Conservation (phyloP, 768 basidiomycete species). For the Trametes sanguinea region DNA sequence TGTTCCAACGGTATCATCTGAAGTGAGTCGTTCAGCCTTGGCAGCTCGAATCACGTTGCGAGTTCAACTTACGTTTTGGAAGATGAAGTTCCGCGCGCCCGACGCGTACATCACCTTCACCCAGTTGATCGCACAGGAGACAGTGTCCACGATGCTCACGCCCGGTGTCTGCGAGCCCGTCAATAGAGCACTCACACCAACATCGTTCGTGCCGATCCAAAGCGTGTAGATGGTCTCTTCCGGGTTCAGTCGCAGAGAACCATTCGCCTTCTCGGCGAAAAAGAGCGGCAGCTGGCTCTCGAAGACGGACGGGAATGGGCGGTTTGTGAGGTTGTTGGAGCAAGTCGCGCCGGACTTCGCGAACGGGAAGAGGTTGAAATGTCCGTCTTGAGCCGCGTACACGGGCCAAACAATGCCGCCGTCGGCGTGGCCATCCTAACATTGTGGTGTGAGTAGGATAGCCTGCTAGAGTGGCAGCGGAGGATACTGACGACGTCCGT, state of each 20-base stretch:
- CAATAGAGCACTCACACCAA: slow-evolving; percentile 55
- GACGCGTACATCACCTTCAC: slow-evolving; percentile 54
- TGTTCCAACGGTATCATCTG: slow-evolving; percentile 40
- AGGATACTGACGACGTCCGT: slow-evolving; percentile 47
- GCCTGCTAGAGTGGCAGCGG: slow-evolving; percentile 49
- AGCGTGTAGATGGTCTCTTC: slow-evolving; percentile 60
- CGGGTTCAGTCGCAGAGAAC: slow-evolving; percentile 41
- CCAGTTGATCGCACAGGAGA: slow-evolving; percentile 60
- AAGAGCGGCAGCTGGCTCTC: slow-evolving; percentile 59
- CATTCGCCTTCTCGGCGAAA: slow-evolving; percentile 45
- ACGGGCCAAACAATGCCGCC: slow-evolving; percentile 58
- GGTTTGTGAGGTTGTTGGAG: slow-evolving; percentile 59
- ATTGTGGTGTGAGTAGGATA: not conserved
- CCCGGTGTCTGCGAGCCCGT: slow-evolving; percentile 47
- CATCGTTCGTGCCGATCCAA: slow-evolving; percentile 66
- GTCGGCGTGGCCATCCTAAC: slow-evolving; percentile 29
- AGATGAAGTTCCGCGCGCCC: slow-evolving; percentile 67
- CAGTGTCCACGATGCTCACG: slow-evolving; percentile 60
- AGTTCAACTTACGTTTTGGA: slow-evolving; percentile 57
- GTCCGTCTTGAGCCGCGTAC: slow-evolving; percentile 57
- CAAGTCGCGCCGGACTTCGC: slow-evolving; percentile 67
- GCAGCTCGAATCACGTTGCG: not conserved
- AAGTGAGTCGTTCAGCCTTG: not conserved
- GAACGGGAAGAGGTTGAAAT: slow-evolving; percentile 55
- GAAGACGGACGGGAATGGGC: slow-evolving; percentile 60